Base-by-base conservation (phyloP, 805 yeast species). In the Yarrowia alimentaria region DNA sequence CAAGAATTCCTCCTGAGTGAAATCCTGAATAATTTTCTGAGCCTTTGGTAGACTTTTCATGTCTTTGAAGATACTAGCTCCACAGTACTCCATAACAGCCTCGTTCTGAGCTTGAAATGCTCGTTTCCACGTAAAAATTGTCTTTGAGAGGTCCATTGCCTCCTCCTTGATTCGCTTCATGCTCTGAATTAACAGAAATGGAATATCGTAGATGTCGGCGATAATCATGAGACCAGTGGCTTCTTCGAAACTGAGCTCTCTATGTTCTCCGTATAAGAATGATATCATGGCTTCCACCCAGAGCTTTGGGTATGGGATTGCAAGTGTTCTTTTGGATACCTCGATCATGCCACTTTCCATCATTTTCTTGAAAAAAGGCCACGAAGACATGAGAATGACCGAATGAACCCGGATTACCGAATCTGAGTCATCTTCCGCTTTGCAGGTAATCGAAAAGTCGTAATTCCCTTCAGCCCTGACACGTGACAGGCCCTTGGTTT, bases 51-150 rank as follows among this genome's bases (percentile, higher is more conserved):
- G 6, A n/a, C 13, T 11, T 14, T 14, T 13, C 40, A 34, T 34
- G 3, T 21, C 19, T 1, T 5, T 6, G 13, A 5, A 10, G 13
- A 34, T 11, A 5, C 20, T n/a, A 2, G 19, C 40, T 9, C 19
- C 28, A 7, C 40, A 21, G 40, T 21, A 22, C 6, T 34, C 40
- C 40, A 34, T 21, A 11, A 34, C 19, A 3, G 40, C 28, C 10
- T 34, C 20, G 19, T 34, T 34, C 10, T 14, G 18, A 3, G 11
- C 20, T 10, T 21, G 28, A 6, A 6, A 34, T 2, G 40, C 40
- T 14, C 28, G n/a, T 34, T 34, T 34, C 40, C 28, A 34, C 11
- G 28, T 14, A 3, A 9, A 7, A 3, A 5, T 4, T 2, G 40
- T 28, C 11, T 21, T 21, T 4, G 8, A 6, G 1, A 14, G 19